Percentiles rank a stretch among this genome's conserved stretches.
Conservation (phyloP, 805 yeast species). For the Yamadazyma sp. region DNA sequence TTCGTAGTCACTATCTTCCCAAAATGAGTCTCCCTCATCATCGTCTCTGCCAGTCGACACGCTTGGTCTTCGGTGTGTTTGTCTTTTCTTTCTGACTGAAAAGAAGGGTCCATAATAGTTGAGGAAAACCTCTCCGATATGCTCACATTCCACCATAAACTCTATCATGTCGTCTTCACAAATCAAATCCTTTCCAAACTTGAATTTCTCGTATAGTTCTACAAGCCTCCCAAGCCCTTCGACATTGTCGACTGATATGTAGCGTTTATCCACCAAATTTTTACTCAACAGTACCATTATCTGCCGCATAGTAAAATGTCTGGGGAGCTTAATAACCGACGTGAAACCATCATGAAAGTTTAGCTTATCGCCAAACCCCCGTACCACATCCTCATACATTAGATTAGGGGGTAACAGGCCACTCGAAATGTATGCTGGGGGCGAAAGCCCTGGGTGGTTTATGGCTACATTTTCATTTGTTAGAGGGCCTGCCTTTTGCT, state of each 20-base stretch:
- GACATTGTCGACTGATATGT: conserved; percentile 5
- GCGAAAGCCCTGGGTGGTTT: conserved; percentile 41
- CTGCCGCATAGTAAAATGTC: conserved; percentile 43
- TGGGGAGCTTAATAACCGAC: conserved; percentile 26
- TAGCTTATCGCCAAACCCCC: conserved; percentile 60
- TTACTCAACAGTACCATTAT: conserved; percentile 34
- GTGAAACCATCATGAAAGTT: conserved; percentile 23
- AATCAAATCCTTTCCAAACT: conserved; percentile 65
- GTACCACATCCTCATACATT: conserved; percentile 53
- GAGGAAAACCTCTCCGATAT: conserved; percentile 17
- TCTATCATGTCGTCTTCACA: conserved; percentile 57
- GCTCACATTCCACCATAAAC: conserved; percentile 47
- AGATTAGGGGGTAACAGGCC: conserved; percentile 29
- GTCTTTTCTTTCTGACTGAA: conserved; percentile 10
- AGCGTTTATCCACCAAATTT: conserved; percentile 14
- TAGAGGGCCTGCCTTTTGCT: conserved; percentile 38
- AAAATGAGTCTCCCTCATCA: neutral
- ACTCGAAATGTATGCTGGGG: conserved; percentile 41
- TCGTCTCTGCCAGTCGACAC: no score
- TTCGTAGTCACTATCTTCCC: conserved; percentile 1
- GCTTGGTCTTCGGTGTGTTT: neutral
- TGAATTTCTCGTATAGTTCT: conserved; percentile 60
- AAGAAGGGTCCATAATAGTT: conserved; percentile 19
- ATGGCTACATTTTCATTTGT: conserved; percentile 22
- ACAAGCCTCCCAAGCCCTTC: conserved; percentile 27